Percentiles rank a stretch among this genome's conserved stretches.
Evolutionary conservation across 139 green algal genomes (phyloP).

Genomic region (Limnomonas spitsbergensis): DNA sequence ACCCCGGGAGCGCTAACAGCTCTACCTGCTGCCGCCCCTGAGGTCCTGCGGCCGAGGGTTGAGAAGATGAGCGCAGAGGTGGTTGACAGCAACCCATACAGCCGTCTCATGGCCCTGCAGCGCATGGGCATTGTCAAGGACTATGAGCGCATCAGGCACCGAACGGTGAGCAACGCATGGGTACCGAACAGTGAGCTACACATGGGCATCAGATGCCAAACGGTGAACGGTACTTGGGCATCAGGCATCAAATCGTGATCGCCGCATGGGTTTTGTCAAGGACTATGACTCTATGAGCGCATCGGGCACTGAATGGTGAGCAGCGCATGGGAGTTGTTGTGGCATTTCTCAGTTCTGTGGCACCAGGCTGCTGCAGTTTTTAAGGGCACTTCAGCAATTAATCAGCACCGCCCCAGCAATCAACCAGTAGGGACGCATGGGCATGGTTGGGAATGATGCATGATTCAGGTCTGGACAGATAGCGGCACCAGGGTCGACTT

Average conservation of each 20-base stretch:
- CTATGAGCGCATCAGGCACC: constrained; percentile 83
- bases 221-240: too few species aligned
- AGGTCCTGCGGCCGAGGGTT: constrained; percentile 29
- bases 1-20: not conserved
- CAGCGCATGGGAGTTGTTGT: constrained; percentile 26
- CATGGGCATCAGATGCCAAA: too few species aligned
- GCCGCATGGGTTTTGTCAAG: constrained; percentile 94
- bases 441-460: too few species aligned
- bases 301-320: constrained; percentile 76
- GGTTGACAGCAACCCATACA: constrained; percentile 86
- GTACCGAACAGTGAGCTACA: constrained; percentile 53
- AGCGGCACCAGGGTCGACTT: too few species aligned
- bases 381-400: too few species aligned
- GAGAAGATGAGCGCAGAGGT: constrained; percentile 81
- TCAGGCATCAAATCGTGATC: too few species aligned
- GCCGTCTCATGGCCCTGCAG: constrained; percentile 90
- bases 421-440: too few species aligned
- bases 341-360: too few species aligned
- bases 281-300: constrained; percentile 89
- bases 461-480: too few species aligned
- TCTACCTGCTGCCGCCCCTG: not conserved
- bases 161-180: constrained; percentile 56
- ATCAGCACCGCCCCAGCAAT: too few species aligned
- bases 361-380: too few species aligned
- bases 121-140: constrained; percentile 95